phyloP scores from a whole-genome alignment of 495 filamentous ascomycete species.

The Daldinia concentrica region DNA sequence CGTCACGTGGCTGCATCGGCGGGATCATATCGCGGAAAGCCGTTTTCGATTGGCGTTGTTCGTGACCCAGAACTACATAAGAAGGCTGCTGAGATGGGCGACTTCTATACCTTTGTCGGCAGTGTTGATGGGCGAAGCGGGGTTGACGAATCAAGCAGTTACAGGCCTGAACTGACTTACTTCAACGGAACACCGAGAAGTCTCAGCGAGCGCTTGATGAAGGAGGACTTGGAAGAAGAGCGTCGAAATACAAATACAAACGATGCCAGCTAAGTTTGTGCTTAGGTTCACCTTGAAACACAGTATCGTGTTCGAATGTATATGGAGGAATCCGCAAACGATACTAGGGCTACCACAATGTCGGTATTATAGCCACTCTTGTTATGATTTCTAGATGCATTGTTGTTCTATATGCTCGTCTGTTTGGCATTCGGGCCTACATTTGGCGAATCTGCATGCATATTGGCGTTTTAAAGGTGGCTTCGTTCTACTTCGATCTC shows the following conservation, averaged over 20 bases:
- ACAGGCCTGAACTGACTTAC: conserved; percentile 48
- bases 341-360: background rate
- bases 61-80: conserved; percentile 54
- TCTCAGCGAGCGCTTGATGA: conserved; percentile 55
- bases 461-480: conserved; percentile 27
- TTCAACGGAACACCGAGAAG: conserved; percentile 50
- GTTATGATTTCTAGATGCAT: conserved; percentile 25
- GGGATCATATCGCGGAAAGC: conserved; percentile 57
- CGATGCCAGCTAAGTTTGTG: conserved; percentile 9
- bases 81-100: conserved; percentile 56
- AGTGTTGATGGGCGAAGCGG: conserved; percentile 55
- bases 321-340: conserved; percentile 2
- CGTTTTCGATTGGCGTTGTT: conserved; percentile 50
- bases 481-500: conserved; percentile 20
- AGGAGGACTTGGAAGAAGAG: conserved; percentile 50
- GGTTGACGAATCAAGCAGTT: conserved; percentile 53
- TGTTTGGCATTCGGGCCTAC: conserved; percentile 11
- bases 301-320: background rate
- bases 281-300: background rate
- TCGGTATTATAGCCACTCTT: conserved; percentile 8
- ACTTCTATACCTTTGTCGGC: conserved; percentile 57
- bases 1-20: conserved; percentile 36
- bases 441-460: conserved; percentile 21
- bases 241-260: conserved; percentile 33
- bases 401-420: conserved; percentile 13